phyloP scores from a whole-genome alignment of 768 basidiomycete species.

The Leccinum aurantiacum region DNA sequence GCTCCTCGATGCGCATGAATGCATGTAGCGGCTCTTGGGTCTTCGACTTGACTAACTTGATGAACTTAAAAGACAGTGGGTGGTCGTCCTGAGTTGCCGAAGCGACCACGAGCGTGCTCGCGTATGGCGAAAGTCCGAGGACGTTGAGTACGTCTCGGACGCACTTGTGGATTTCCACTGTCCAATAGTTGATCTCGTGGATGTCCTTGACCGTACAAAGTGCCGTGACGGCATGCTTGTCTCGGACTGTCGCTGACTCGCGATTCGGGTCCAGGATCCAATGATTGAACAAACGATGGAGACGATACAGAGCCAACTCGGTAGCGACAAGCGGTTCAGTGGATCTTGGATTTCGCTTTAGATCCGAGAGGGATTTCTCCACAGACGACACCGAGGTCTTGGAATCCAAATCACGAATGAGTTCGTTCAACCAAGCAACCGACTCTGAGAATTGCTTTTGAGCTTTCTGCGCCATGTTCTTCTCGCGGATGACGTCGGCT shows the following conservation, averaged over 20 bases:
- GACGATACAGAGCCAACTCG: constrained; percentile 51
- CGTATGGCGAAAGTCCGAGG: constrained; percentile 49
- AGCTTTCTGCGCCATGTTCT: constrained; percentile 48
- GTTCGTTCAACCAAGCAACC: constrained; percentile 52
- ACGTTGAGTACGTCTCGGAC: constrained; percentile 41
- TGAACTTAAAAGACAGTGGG: constrained; percentile 49
- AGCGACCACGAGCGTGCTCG: constrained; percentile 20
- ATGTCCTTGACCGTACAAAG: constrained; percentile 51
- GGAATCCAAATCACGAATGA: constrained; percentile 39
- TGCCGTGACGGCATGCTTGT: constrained; percentile 46
- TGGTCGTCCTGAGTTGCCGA: constrained; percentile 23
- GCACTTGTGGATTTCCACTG: constrained; percentile 31
- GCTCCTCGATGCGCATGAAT: constrained; percentile 57
- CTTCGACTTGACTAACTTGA: constrained; percentile 53
- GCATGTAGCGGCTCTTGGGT: constrained; percentile 39
- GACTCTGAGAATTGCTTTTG: constrained; percentile 40
- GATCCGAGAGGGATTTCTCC: constrained; percentile 35
- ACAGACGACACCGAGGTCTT: constrained; percentile 20
- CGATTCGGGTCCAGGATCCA: constrained; percentile 52
- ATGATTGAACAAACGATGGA: constrained; percentile 49
- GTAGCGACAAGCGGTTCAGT: constrained; percentile 44
- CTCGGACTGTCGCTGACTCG: constrained; percentile 40
- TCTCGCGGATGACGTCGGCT: constrained; percentile 42
- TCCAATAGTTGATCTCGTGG: constrained; percentile 34
- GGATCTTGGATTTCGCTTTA: constrained; percentile 47